phyloP scores from a whole-genome alignment of 495 filamentous ascomycete species.

The Penicillium odoratum region DNA sequence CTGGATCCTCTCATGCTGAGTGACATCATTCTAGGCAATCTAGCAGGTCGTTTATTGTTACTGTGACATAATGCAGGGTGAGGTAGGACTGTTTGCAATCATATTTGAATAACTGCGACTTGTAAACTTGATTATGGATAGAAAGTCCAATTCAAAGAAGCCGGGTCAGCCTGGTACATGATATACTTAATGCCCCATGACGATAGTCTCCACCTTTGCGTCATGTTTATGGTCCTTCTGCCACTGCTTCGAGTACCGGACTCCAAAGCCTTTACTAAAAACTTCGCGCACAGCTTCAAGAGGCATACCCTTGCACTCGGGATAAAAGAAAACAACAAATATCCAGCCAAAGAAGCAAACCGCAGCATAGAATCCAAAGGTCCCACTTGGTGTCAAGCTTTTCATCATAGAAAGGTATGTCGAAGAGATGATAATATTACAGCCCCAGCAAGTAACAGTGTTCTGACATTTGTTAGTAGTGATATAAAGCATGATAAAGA shows the following conservation, averaged over 20 bases:
- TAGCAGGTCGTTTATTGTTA: too few species aligned
- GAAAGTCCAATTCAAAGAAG: too few species aligned
- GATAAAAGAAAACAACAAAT: conserved; percentile 45
- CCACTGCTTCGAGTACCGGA: conserved; percentile 38
- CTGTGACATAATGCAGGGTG: too few species aligned
- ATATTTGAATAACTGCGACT: too few species aligned
- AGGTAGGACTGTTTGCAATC: too few species aligned
- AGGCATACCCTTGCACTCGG: conserved; percentile 49
- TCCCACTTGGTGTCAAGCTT: conserved; percentile 45
- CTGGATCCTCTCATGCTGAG: too few species aligned
- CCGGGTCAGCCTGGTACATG: background rate
- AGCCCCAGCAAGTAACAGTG: conserved; percentile 50
- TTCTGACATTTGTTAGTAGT: conserved; percentile 16
- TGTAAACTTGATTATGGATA: too few species aligned
- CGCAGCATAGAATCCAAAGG: conserved; percentile 51
- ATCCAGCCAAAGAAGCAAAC: conserved; percentile 52
- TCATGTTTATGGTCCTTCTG: conserved; percentile 32
- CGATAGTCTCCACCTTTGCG: conserved; percentile 12
- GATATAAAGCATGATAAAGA: background rate
- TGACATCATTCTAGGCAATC: too few species aligned
- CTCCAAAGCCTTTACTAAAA: conserved; percentile 45
- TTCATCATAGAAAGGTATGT: conserved; percentile 55
- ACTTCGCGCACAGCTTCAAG: conserved; percentile 49
- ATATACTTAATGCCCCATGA: conserved; percentile 7
- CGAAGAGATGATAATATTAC: conserved; percentile 52